Evolutionary conservation across 164 flowering plant species (phyloP).

Genomic region (Berberis vulgaris): DNA sequence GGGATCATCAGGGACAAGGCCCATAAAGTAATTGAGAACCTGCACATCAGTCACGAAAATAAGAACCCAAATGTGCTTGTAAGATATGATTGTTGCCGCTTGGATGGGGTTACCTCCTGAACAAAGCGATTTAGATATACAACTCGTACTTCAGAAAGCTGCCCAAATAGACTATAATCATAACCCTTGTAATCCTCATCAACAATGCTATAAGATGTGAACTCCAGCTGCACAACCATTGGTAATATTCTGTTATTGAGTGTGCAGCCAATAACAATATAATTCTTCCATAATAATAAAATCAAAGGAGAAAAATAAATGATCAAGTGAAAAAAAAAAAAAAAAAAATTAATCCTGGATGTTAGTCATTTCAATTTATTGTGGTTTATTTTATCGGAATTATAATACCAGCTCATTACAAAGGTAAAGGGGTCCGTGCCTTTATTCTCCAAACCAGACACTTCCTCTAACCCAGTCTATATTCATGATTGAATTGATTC

Average conservation of each 20-base stretch:
- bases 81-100: background rate
- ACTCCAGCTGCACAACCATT: conserved; percentile 46
- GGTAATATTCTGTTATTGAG: background rate
- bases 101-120: conserved; percentile 65
- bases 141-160: conserved; percentile 91
- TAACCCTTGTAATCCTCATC: conserved; percentile 90
- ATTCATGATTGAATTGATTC: no score
- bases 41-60: conserved; percentile 21
- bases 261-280: background rate
- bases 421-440: no score
- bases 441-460: no score
- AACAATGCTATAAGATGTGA: conserved; percentile 59
- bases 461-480: no score
- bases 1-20: conserved; percentile 68
- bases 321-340: background rate
- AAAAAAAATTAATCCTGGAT: background rate
- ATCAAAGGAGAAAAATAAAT: background rate
- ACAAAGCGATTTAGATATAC: conserved; percentile 87
- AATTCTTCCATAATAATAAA: background rate
- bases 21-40: conserved; percentile 81
- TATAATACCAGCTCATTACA: no score
- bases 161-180: conserved; percentile 80
- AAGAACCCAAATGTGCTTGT: conserved; percentile 1
- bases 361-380: no score
- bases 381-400: no score